Base-by-base conservation (phyloP, 306 rosid genomes). In the Crotalaria pallida region DNA sequence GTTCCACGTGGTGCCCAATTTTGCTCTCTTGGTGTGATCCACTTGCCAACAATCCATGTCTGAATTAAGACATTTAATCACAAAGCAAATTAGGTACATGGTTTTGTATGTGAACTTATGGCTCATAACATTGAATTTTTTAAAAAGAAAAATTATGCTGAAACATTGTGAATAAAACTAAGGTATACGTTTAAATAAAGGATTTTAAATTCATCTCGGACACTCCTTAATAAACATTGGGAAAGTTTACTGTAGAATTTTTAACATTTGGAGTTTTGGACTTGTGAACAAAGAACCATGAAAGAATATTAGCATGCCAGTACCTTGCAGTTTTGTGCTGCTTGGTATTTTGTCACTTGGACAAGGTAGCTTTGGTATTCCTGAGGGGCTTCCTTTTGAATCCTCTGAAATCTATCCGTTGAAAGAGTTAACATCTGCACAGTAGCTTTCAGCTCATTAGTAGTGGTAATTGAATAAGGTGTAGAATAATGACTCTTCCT, bases 21-120 rank as follows among this genome's bases (percentile, higher is more conserved):
- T 73, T 92, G 98, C 75, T 92, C 89, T 45, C 92, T 88, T 31
- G 89, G 89, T 7, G 96, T 92, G 63, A 88, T 92, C 98, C 98
- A 92, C 72, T 92, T 92, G 0, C 98, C 98, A 23, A 89, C 96
- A n/a, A 92, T 92, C 98, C 98, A 92, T 1, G 98, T 88, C 96
- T 91, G 72, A 10, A 41, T 67, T 44, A 19, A 24, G 47, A 48
- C 8, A 61, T 15, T 24, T 13, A 22, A 43, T 10, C 60, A 64
- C 33, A 36, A 18, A 1, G 0, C 17, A 3, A 27, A 12, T 65
- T 65, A 24, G 7, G 44, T 65, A 24, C 7, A 31, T 44, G 53
- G 36, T 45, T 7, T 40, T 9, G 7, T 31, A 31, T 31, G 31
- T 27, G 31, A 5, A 29, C 17, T 17, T 33, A 21, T 9, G 71